Evolutionary conservation across 176 grass and related monocot genomes (phyloP).

Genomic region (Typha latifolia): DNA sequence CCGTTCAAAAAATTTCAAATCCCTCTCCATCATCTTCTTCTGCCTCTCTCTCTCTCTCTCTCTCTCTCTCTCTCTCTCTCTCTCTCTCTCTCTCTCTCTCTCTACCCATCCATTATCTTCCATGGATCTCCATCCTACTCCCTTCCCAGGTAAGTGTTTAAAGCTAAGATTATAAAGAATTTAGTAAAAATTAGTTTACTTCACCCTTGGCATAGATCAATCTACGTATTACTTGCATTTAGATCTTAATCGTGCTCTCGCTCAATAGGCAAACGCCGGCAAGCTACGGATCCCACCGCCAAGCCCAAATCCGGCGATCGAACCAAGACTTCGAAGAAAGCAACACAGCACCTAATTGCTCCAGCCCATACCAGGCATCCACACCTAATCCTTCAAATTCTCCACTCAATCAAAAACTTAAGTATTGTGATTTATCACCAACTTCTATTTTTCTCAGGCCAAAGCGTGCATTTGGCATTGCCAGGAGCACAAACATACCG

Average conservation of each 20-base stretch:
- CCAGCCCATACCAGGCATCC: slow-evolving; percentile 10
- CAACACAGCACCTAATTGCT: background rate
- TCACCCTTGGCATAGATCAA: background rate
- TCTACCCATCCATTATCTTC: background rate
- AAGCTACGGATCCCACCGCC: background rate
- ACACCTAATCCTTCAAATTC: background rate
- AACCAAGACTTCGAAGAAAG: slow-evolving; percentile 22
- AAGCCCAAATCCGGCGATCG: slow-evolving; percentile 4
- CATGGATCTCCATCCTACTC: slow-evolving; percentile 42
- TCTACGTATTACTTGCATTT: background rate
- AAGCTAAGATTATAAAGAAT: too few species aligned
- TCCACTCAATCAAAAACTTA: background rate
- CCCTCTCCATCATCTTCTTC: background rate
- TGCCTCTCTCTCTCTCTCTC: background rate
- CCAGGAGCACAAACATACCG: slow-evolving; percentile 39
- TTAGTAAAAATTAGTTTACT: too few species aligned
- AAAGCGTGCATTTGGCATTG: slow-evolving; percentile 50
- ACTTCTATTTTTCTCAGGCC: slow-evolving; percentile 15
- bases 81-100: background rate
- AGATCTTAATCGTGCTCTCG: background rate
- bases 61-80: background rate
- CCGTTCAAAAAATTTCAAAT: slow-evolving; percentile 15
- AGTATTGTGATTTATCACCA: background rate
- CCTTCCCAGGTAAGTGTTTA: slow-evolving; percentile 31
- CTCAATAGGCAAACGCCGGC: slow-evolving; percentile 23